These are phyloP conservation scores for Candida montana DNA, from an alignment of 805 yeast species.

Conservation along the genomic window DNA sequence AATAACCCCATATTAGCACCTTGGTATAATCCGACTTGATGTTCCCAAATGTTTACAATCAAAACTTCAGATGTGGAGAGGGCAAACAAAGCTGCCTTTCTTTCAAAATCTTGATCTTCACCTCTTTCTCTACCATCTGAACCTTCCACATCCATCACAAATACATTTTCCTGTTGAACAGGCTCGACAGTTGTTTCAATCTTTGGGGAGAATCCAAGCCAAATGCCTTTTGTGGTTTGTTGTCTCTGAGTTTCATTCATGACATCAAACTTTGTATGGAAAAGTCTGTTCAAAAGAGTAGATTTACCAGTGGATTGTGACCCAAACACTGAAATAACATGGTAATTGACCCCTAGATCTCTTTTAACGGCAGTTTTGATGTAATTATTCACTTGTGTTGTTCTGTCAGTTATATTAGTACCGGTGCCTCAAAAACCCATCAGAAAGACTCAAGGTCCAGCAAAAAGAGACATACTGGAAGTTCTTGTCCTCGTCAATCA, in stretches of 20 bases:
- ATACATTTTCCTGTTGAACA: slow-evolving; percentile 28
- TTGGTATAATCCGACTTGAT: slow-evolving; percentile 93
- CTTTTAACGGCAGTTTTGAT: slow-evolving; percentile 30
- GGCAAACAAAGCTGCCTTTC: slow-evolving; percentile 94
- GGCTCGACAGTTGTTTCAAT: slow-evolving; percentile 25
- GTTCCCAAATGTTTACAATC: slow-evolving; percentile 94
- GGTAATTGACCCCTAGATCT: slow-evolving; percentile 66
- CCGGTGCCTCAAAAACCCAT: too few species aligned
- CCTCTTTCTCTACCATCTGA: slow-evolving; percentile 98
- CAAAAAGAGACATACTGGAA: slow-evolving; percentile 30
- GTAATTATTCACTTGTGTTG: slow-evolving; percentile 18
- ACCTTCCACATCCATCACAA: slow-evolving; percentile 97
- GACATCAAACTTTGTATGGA: slow-evolving; percentile 84
- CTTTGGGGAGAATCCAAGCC: slow-evolving; percentile 58
- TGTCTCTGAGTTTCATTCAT: slow-evolving; percentile 85
- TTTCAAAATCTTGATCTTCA: slow-evolving; percentile 96
- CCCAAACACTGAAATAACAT: slow-evolving; percentile 92
- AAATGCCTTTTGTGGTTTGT: slow-evolving; percentile 86
- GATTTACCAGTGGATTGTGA: slow-evolving; percentile 97
- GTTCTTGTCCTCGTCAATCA: slow-evolving; percentile 46
- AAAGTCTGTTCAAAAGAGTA: slow-evolving; percentile 78
- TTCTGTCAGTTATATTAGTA: too few species aligned
- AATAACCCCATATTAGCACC: slow-evolving; percentile 96
- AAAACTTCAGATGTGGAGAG: slow-evolving; percentile 85
- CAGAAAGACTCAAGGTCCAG: too few species aligned